Percentiles rank a stretch among this genome's conserved stretches.
Evolutionary conservation across 371 early-diverging fungal genomes (phyloP).

Genomic region (Dichotomocladium elegans): DNA sequence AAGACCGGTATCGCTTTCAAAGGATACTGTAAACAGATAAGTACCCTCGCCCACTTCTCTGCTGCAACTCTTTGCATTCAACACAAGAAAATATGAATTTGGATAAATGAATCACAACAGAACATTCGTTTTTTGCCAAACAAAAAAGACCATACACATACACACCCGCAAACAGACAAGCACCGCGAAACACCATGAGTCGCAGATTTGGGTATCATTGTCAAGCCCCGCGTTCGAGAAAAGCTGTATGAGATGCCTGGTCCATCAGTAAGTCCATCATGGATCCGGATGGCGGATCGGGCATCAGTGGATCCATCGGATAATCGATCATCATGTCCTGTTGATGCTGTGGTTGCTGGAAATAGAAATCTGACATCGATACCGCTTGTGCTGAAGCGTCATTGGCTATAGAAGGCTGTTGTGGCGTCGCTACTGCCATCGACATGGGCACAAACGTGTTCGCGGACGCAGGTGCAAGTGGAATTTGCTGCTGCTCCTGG

Average conservation of each 20-base stretch:
- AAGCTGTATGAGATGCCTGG: background rate
- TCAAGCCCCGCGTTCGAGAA: background rate
- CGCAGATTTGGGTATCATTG: background rate
- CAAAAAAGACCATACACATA: background rate
- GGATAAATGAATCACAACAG: background rate
- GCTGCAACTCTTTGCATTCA: too few species aligned
- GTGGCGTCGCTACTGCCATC: too few species aligned
- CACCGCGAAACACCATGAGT: background rate
- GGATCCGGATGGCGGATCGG: slow-evolving; percentile 25
- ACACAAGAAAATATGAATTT: background rate
- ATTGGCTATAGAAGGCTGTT: too few species aligned
- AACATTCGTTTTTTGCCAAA: too few species aligned
- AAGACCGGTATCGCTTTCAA: too few species aligned
- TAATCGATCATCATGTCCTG: slow-evolving; percentile 19
- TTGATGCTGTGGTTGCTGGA: slow-evolving; percentile 15
- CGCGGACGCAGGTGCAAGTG: too few species aligned
- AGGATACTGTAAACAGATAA: too few species aligned
- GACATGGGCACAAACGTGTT: too few species aligned
- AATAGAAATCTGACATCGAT: too few species aligned
- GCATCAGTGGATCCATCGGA: slow-evolving; percentile 37
- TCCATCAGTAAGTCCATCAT: slow-evolving; percentile 39
- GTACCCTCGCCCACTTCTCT: too few species aligned
- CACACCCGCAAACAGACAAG: background rate
- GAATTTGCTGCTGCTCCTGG: slow-evolving; percentile 14
- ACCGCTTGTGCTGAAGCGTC: too few species aligned